Evolutionary conservation across 495 filamentous ascomycete species (phyloP), one percentile per base, ranked within the genome.

Genomic region (Aspergillus cavernicola): DNA sequence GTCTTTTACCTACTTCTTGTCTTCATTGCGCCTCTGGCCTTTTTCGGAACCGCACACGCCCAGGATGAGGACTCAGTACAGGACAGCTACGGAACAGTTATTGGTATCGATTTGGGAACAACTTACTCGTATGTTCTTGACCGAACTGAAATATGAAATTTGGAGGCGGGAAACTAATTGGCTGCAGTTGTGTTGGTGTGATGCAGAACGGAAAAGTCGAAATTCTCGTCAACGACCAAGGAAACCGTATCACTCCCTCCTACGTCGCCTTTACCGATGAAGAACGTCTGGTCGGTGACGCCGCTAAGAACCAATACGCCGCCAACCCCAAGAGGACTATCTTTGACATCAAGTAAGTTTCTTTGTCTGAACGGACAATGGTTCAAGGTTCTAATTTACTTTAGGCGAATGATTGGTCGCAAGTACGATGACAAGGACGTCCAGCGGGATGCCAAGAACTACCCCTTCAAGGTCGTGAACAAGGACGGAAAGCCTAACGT

Each of bases 151-250:
- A 10, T 45, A 22, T 40, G 28, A 42, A 22, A 19, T n/a, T 3
- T 22, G 31, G 12, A 16, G 10, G 26, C n/a, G 12, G 4, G 22
- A 37, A 26, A 66, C 59, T 38, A 38, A 20, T 36, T 42, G 10
- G 11, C 20, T 36, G 9, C 55, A 75, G 67, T 59, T 98, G 93
- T 76, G 93, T 97, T 60, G 93, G 92, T 87, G 88, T 98, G 64
- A 97, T 97, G 95, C 91, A 95, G 68, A 88, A 89, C 71, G 93
- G 93, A 68, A 96, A 96, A 77, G 95, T 99, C 52, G 95, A 99
- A 66, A 96, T 93, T 75, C 80, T 97, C 55, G 89, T 89, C 68
- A 97, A 96, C 77, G 90, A 93, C 74, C 90, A 96, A 81, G 92
- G 92, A 84, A 93, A 98, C 85, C 89, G 92, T 76, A 97, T 98